These are phyloP conservation scores for Voacanga thouarsii DNA, from an alignment of 257 asterid species.

Conservation along the genomic window DNA sequence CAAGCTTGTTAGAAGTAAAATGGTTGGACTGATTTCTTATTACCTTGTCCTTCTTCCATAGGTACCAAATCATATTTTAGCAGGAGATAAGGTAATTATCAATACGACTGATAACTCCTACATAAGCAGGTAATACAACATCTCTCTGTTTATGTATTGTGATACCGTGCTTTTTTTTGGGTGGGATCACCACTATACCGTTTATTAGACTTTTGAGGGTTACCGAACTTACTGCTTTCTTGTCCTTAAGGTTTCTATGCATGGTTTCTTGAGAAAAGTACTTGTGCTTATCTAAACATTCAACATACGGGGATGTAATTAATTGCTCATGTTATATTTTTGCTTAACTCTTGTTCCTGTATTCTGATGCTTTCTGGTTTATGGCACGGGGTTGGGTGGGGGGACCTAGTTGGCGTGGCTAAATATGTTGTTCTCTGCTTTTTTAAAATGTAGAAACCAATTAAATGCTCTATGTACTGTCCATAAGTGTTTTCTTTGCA, in stretches of 20 bases:
- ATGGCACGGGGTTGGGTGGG: not conserved
- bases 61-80: constrained; percentile 74
- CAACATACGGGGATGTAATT: not conserved
- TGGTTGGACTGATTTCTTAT: not conserved
- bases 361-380: not conserved
- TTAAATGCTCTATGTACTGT: no score
- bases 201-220: not conserved
- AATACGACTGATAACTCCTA: constrained; percentile 60
- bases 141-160: not conserved
- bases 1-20: not conserved
- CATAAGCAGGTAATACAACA: constrained; percentile 52
- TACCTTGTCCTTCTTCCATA: constrained; percentile 10
- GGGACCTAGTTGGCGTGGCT: not conserved
- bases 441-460: no score
- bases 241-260: not conserved
- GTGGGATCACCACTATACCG: not conserved
- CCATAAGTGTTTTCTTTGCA: no score
- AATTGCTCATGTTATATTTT: not conserved
- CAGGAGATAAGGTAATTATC: constrained; percentile 62
- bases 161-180: not conserved
- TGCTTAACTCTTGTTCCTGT: not conserved
- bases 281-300: not conserved
- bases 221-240: not conserved
- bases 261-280: not conserved
- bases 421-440: not conserved